Evolutionary conservation across 139 green algal genomes (phyloP).

Genomic region (Tetratostichococcus sp.): DNA sequence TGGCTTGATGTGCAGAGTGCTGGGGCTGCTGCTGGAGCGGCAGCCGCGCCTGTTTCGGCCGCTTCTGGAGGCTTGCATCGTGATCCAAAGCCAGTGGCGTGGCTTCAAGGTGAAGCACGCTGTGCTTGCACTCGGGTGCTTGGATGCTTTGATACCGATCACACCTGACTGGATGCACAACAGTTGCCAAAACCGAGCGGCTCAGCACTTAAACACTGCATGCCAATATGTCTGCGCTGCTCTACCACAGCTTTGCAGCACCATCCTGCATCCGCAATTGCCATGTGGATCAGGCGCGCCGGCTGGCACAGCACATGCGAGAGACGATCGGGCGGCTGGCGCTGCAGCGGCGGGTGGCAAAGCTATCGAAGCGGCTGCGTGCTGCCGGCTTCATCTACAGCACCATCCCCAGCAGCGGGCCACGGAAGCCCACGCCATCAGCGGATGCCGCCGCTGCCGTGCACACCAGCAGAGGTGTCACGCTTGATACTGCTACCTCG

Average conservation of each 20-base stretch:
- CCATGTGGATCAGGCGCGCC: neutral
- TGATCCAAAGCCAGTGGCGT: conserved; percentile 5
- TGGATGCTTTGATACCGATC: too few species aligned
- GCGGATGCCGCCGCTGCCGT: neutral
- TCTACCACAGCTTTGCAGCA: too few species aligned
- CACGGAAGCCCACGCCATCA: neutral
- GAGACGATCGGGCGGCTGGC: neutral
- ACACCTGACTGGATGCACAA: too few species aligned
- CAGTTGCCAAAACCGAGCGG: too few species aligned
- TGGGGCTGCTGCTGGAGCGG: conserved; percentile 4
- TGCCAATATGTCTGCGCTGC: too few species aligned
- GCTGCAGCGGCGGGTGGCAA: neutral
- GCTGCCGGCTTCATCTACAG: neutral
- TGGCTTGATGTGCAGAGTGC: conserved; percentile 5
- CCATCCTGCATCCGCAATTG: too few species aligned
- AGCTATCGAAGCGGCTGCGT: neutral
- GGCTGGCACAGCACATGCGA: neutral
- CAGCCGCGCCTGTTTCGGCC: conserved; percentile 1
- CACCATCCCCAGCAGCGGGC: too few species aligned
- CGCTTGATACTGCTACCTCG: too few species aligned
- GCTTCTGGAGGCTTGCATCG: neutral
- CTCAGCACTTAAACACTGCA: too few species aligned
- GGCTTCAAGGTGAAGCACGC: conserved; percentile 6
- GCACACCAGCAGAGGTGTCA: too few species aligned
- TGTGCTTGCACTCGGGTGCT: too few species aligned